phyloP scores from a whole-genome alignment of 805 yeast genomes.

The Schwanniomyces polymorphus region DNA sequence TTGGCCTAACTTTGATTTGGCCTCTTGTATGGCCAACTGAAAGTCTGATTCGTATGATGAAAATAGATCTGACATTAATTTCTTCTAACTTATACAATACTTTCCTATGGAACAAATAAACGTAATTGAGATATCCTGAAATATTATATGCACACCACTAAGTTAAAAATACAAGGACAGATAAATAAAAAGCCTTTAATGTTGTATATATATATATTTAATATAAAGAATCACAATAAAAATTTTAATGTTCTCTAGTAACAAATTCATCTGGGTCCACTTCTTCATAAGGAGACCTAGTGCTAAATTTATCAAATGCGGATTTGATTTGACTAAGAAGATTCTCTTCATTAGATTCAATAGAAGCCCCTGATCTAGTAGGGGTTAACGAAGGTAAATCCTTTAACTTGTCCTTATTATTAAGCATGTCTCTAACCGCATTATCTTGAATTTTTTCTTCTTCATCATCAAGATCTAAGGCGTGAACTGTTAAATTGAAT shows the following conservation, averaged over 20 bases:
- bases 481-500: conserved; percentile 63
- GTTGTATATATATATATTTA: not conserved
- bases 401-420: conserved; percentile 15
- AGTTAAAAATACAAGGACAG: not conserved
- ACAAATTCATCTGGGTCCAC: conserved; percentile 60
- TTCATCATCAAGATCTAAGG: conserved; percentile 67
- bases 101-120: not conserved
- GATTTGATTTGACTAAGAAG: conserved; percentile 34
- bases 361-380: conserved; percentile 23
- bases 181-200: not conserved
- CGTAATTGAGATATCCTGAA: not conserved
- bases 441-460: conserved; percentile 34
- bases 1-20: conserved; percentile 61
- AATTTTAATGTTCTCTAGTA: conserved; percentile 26
- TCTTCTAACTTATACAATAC: not conserved
- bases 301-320: conserved; percentile 35
- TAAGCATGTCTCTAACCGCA: conserved; percentile 15
- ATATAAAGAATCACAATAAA: not conserved
- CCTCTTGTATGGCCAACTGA: conserved; percentile 68
- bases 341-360: conserved; percentile 31
- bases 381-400: conserved; percentile 17
- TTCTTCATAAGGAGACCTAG: conserved; percentile 36
- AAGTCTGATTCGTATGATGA: conserved; percentile 69
- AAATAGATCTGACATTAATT: conserved; percentile 52
- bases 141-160: not conserved